These are phyloP conservation scores for Lumnitzera racemosa DNA, from an alignment of 345 rosid species.

Conservation along the genomic window DNA sequence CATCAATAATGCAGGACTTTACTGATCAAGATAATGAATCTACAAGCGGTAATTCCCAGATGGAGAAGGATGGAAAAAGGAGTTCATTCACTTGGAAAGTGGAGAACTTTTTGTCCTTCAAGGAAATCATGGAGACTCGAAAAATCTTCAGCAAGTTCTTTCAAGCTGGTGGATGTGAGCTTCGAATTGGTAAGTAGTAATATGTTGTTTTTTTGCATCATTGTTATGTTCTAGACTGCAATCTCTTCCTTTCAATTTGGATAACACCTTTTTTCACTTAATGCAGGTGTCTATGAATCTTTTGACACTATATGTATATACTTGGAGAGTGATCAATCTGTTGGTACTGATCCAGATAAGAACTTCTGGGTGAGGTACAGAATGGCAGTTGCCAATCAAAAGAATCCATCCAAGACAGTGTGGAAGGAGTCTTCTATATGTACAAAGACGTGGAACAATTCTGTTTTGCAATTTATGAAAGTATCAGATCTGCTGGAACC, in stretches of 20 bases:
- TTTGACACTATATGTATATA: constrained; percentile 99
- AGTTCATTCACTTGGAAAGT: constrained; percentile 99
- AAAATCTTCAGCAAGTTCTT: constrained; percentile 98
- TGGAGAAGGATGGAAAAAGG: constrained; percentile 52
- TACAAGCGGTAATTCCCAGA: constrained; percentile 31
- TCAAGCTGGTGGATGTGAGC: constrained; percentile 99
- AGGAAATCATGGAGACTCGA: constrained; percentile 98
- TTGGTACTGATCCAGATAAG: constrained; percentile 84
- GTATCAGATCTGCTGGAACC: constrained; percentile 98
- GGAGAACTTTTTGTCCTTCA: constrained; percentile 95
- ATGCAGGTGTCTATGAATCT: constrained; percentile 98
- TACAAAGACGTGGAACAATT: constrained; percentile 99
- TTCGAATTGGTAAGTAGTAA: constrained; percentile 76
- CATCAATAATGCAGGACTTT: constrained; percentile 71
- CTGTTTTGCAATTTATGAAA: constrained; percentile 98
- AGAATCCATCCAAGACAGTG: constrained; percentile 83
- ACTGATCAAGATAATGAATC: constrained; percentile 49
- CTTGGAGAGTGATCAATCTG: constrained; percentile 96
- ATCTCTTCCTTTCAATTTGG: constrained; percentile 14
- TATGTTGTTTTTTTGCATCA: constrained; percentile 12
- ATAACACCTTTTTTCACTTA: constrained; percentile 17
- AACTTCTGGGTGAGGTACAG: constrained; percentile 99
- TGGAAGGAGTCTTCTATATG: constrained; percentile 99
- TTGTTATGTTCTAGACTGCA: constrained; percentile 11
- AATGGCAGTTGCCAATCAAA: constrained; percentile 96